These are phyloP conservation scores for Taiozyma onychis DNA, from an alignment of 1,139 yeast genomes.

Conservation along the genomic window DNA sequence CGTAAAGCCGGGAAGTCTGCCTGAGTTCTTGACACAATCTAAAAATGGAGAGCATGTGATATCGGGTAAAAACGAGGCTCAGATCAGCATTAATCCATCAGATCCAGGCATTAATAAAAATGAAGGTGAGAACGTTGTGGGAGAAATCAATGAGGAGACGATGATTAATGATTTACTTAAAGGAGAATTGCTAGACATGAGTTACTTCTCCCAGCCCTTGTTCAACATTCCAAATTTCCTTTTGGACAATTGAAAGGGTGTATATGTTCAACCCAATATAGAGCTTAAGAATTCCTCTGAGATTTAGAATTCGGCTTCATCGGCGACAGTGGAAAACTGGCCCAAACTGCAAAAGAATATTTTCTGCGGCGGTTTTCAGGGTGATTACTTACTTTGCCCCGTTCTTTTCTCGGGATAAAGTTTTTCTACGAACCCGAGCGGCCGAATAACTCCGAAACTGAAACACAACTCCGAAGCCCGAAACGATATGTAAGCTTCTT, in stretches of 20 bases:
- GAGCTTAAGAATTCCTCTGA: no score
- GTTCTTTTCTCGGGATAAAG: not conserved
- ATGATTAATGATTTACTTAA: not conserved
- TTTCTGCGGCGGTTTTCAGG: not conserved
- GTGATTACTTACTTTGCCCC: not conserved
- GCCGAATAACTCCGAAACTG: not conserved
- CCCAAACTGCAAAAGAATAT: not conserved
- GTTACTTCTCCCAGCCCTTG: slow-evolving; percentile 6
- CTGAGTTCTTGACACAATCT: not conserved
- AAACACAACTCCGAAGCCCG: not conserved
- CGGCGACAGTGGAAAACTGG: not conserved
- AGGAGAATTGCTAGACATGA: slow-evolving; percentile 4
- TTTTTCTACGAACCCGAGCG: not conserved
- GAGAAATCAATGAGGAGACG: not conserved
- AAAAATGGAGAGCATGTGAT: not conserved
- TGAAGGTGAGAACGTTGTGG: not conserved
- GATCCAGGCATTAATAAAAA: not conserved
- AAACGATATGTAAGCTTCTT: not conserved
- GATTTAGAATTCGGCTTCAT: not conserved
- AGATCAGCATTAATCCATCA: not conserved
- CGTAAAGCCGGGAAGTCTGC: not conserved
- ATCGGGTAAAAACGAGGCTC: not conserved
- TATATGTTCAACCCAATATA: no score
- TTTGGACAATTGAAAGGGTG: not conserved
- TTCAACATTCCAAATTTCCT: slow-evolving; percentile 7